These are phyloP conservation scores for Skeletonema potamos DNA, from an alignment of 108 stramenopile species.

Conservation along the genomic window DNA sequence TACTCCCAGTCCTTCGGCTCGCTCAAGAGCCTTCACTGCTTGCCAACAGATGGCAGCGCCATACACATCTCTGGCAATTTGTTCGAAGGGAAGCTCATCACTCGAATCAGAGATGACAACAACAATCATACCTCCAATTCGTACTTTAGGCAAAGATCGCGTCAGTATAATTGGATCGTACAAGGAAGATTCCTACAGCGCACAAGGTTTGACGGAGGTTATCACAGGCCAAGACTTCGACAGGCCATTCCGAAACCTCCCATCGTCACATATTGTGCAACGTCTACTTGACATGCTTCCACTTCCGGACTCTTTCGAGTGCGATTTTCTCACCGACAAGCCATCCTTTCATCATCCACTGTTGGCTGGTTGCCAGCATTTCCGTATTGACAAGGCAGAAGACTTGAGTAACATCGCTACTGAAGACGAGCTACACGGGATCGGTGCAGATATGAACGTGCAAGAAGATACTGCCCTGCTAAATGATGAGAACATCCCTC, in stretches of 20 bases:
- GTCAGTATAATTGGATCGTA: slow-evolving; percentile 45
- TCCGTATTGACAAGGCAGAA: slow-evolving; percentile 41
- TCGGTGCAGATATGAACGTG: slow-evolving; percentile 24
- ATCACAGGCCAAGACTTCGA: slow-evolving; percentile 55
- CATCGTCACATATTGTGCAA: slow-evolving; percentile 32
- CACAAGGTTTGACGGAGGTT: slow-evolving; percentile 38
- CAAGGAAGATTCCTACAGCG: slow-evolving; percentile 42
- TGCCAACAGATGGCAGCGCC: slow-evolving; percentile 31
- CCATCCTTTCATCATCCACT: slow-evolving; percentile 49
- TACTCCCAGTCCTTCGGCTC: not conserved
- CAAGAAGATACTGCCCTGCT: slow-evolving; percentile 42
- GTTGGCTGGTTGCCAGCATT: slow-evolving; percentile 47
- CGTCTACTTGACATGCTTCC: slow-evolving; percentile 27
- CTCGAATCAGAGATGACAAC: slow-evolving; percentile 31
- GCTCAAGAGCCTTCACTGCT: not conserved
- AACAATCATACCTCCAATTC: slow-evolving; percentile 6
- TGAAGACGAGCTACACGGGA: slow-evolving; percentile 16
- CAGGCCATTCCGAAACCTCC: slow-evolving; percentile 42
- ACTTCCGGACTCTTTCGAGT: slow-evolving; percentile 49
- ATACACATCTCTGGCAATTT: slow-evolving; percentile 15
- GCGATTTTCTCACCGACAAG: slow-evolving; percentile 36
- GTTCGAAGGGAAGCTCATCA: slow-evolving; percentile 39
- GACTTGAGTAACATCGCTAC: not conserved
- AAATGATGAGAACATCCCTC: slow-evolving; percentile 18
- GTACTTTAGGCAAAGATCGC: slow-evolving; percentile 38